phyloP scores from a whole-genome alignment of 2,329 filamentous ascomycete genomes.

The Pseudogymnoascus sp. region DNA sequence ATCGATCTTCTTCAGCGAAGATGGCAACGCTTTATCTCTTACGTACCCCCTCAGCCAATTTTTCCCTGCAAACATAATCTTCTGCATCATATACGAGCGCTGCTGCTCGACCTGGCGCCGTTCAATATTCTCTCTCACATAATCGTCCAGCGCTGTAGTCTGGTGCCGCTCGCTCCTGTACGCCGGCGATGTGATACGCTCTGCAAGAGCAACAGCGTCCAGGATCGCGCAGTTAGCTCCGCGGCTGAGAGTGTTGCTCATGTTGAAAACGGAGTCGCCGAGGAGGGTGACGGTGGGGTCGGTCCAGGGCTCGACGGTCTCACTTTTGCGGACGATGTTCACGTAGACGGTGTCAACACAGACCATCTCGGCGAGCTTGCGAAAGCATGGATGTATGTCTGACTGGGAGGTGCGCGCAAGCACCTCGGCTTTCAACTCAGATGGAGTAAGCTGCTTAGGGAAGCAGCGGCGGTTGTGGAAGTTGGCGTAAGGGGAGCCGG shows the following conservation, averaged over 20 bases:
- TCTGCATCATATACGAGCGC: conserved; percentile 22
- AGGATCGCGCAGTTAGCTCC: conserved; percentile 26
- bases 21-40: conserved; percentile 12
- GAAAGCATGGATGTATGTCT: conserved; percentile 18
- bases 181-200: conserved; percentile 14
- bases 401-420: conserved; percentile 23
- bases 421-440: conserved; percentile 22
- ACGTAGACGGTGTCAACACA: conserved; percentile 20
- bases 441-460: conserved; percentile 16
- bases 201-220: conserved; percentile 22
- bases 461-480: conserved; percentile 22
- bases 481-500: conserved; percentile 17
- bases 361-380: conserved; percentile 18
- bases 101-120: conserved; percentile 21
- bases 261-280: conserved; percentile 26
- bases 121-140: conserved; percentile 21
- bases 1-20: neutral
- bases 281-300: conserved; percentile 21
- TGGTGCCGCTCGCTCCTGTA: neutral
- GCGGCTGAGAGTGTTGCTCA: conserved; percentile 24
- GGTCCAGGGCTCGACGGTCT: conserved; percentile 21
- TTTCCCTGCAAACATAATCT: conserved; percentile 23
- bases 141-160: conserved; percentile 13
- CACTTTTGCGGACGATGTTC: conserved; percentile 20
- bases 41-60: conserved; percentile 21